These are phyloP conservation scores for Aureobasidium sp. DNA, from an alignment of 2,329 filamentous ascomycete species.

Conservation along the genomic window DNA sequence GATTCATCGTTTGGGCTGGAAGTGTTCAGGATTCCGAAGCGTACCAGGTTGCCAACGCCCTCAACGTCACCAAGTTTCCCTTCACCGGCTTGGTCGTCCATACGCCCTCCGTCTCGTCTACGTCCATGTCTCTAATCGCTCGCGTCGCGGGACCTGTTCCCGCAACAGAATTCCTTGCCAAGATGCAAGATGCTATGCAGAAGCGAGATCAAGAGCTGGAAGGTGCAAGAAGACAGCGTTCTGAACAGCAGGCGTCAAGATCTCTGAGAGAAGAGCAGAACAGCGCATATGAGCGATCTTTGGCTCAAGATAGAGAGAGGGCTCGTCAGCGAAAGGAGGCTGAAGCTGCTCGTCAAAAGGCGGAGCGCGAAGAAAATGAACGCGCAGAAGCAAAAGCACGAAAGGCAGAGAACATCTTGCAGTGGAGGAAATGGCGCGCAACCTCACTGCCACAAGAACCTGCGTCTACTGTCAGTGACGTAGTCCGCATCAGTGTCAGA, in stretches of 20 bases:
- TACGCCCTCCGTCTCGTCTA: constrained; percentile 73
- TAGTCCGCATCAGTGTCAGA: constrained; percentile 61
- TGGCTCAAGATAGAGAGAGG: constrained; percentile 81
- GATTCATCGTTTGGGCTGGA: constrained; percentile 84
- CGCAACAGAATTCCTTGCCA: constrained; percentile 62
- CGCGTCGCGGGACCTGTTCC: constrained; percentile 66
- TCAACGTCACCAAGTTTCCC: constrained; percentile 86
- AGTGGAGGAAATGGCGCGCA: constrained; percentile 78
- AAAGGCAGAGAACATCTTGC: constrained; percentile 45
- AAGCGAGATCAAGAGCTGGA: constrained; percentile 70
- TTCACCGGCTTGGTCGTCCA: constrained; percentile 81
- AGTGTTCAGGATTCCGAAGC: constrained; percentile 90
- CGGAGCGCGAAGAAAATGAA: constrained; percentile 59
- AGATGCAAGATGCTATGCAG: constrained; percentile 64
- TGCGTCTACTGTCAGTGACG: constrained; percentile 51
- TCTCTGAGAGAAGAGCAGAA: constrained; percentile 82
- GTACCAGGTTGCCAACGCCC: constrained; percentile 81
- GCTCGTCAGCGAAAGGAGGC: constrained; percentile 69
- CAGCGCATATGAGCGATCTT: constrained; percentile 82
- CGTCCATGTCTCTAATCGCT: constrained; percentile 83
- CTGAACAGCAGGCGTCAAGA: constrained; percentile 72
- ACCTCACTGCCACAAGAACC: constrained; percentile 62
- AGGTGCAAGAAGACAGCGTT: constrained; percentile 64
- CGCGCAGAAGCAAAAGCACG: constrained; percentile 54
- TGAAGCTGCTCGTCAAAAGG: constrained; percentile 53